Base-by-base conservation (phyloP, 371 early-diverging fungal species). In the Actinomucor elegans region DNA sequence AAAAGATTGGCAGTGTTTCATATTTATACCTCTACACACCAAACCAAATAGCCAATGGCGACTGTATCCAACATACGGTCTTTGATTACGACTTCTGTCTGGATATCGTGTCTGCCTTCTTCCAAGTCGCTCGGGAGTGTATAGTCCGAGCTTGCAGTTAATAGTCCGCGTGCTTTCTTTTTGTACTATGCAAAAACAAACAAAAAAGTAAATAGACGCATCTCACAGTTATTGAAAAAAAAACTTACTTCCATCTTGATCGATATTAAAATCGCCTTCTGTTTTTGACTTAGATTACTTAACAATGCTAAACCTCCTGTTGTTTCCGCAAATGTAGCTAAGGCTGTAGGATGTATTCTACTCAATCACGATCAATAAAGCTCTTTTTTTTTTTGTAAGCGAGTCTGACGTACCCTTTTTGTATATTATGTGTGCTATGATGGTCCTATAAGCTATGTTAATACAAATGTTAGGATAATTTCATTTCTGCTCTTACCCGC, bases 281-380 rank as follows among this genome's bases (percentile, higher is more conserved):
- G 80, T 31, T 80, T 65, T 20, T 63, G 66, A 8, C 78, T 55
- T 0, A 76, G 53, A 18, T 50, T 58, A 27, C 80, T 79, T 11
- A 78, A 47, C 4, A 80, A 55, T 0, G 79, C 80, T 23, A 84
- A 67, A 31, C 71, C 76, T 14, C 84, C 82, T 5, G 81, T 75
- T n/a, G 80, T 80, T 41, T 84, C 82, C 2, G 82, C 80, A 69
- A 84, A 80, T n/a, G 82, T 81, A 33, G 78, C 70, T 23, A 84
- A 57, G 14, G 84, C 84, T 7, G 79, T 78, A 14, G 80, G 73
- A 59, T 80, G 81, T 14, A 81, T 77, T 42, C 83, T 77, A 40
- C n/a, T n/a, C 17, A 43, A 32, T 38, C 6, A 6, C 12, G 21
- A 24, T 24, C 24, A 41, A 4, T 24, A 26, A 26, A 23, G 14